A percentile compares a stretch with the other conserved stretches of the same genome.
Conservation (phyloP, 1,284 basidiomycete species). For the Ustilago lituana region DNA sequence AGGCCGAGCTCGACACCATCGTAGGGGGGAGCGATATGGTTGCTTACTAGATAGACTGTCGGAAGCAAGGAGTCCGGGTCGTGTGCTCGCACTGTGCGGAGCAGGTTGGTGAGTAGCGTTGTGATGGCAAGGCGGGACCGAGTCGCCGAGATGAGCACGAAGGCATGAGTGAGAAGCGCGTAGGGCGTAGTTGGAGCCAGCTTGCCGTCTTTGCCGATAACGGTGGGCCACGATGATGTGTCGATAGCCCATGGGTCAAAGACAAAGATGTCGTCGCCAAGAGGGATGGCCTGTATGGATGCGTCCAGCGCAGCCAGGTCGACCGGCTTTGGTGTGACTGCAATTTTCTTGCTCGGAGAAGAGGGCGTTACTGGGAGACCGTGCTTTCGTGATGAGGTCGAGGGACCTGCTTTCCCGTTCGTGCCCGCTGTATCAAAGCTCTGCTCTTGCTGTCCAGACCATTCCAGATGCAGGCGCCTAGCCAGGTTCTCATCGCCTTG, state of each 20-base stretch:
- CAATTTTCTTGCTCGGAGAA: slow-evolving; percentile 6
- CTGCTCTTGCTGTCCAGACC: slow-evolving; percentile 20
- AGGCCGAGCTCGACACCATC: slow-evolving; percentile 68
- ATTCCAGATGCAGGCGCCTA: slow-evolving; percentile 33
- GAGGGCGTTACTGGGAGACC: background rate
- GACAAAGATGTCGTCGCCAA: slow-evolving; percentile 64
- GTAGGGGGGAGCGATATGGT: slow-evolving; percentile 77
- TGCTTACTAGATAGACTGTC: slow-evolving; percentile 88
- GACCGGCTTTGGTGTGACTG: slow-evolving; percentile 10
- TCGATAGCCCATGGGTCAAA: slow-evolving; percentile 60
- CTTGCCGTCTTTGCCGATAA: slow-evolving; percentile 9
- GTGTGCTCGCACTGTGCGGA: slow-evolving; percentile 77
- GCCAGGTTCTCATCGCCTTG: slow-evolving; percentile 48
- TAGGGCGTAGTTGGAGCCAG: slow-evolving; percentile 73
- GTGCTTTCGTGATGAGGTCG: background rate
- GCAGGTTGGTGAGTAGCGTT: slow-evolving; percentile 80
- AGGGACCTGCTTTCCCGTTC: background rate
- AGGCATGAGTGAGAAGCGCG: slow-evolving; percentile 80
- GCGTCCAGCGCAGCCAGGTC: slow-evolving; percentile 50
- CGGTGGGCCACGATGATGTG: slow-evolving; percentile 52
- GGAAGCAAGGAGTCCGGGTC: slow-evolving; percentile 79
- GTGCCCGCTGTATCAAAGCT: too few relatives aligned
- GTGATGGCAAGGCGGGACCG: slow-evolving; percentile 83
- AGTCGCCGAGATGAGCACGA: slow-evolving; percentile 78
- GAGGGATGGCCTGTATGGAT: slow-evolving; percentile 48